Evolutionary conservation across 441 rosid species (phyloP), one percentile per base, ranked within the genome.

Genomic region (Arabidopsis hybrid): DNA sequence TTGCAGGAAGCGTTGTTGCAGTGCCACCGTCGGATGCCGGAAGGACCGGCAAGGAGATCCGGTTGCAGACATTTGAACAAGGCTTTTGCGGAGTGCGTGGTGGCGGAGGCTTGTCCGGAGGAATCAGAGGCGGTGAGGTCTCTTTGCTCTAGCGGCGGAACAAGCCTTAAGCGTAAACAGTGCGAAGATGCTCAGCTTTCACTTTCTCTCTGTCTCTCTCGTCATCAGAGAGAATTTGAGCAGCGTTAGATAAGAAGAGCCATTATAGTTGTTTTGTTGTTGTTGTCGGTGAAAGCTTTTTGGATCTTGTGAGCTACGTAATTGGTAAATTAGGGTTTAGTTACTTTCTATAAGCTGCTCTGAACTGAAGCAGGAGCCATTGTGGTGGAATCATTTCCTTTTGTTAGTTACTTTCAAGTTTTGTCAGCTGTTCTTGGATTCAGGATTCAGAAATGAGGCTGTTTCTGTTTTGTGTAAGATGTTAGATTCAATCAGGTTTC

Each of bases 1-100:
- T 74, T 88, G 72, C 83, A 88, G 66, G 71, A 53, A 79, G 95
- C 96, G 29, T 75, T 88, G 49, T n/a, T 79, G 69, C 87, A 84
- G 73, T 91, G 97, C 83, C 90, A 90, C 75, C 84, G 83, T 45
- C 93, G 95, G 8, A 61, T 91, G 34, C 82, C 95, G 32, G 75
- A 84, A 0, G 88, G 86, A 8, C 76, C 67, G 21, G 87, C 60
- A 9, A 69, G 92, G 1, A 83, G 63, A 1, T 67, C 79, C 17
- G 91, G 86, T 7, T 93, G 98, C 67, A 87, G 88, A 63, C 96
- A 88, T 81, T 83, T 93, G 85, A 93, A 86, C 84, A 83, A 81
- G 1, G 88, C 86, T 29, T 76, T 91, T 16, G 98, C 93, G 9
- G 80, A 88, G 89, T 91, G 98, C 79, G 60, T 91, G 62, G 91